Evolutionary conservation across 495 filamentous ascomycete species (phyloP).

Genomic region (Talaromyces ruber): DNA sequence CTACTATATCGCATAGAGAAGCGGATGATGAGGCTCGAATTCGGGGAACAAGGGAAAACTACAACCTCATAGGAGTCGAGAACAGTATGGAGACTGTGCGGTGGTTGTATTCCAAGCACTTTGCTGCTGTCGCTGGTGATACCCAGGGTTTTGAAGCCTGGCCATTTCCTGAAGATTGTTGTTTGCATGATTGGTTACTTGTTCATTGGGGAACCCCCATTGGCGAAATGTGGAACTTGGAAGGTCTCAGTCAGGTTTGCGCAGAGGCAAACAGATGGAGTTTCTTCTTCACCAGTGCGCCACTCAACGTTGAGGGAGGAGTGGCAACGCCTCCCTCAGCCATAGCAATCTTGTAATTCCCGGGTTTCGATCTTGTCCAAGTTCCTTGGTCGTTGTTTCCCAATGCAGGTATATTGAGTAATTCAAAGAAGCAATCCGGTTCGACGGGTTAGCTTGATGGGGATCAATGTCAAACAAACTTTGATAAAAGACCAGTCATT

Average conservation of each 20-base stretch:
- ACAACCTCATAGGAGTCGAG: too few relatives aligned
- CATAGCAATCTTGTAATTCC: not conserved
- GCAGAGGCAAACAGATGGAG: conserved; percentile 5
- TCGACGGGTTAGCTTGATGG: too few relatives aligned
- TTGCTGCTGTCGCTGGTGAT: conserved; percentile 11
- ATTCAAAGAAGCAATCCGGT: too few relatives aligned
- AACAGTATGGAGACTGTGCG: conserved; percentile 1
- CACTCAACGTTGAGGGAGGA: conserved; percentile 4
- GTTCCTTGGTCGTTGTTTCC: too few relatives aligned
- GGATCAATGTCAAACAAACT: too few relatives aligned
- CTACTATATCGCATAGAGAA: too few relatives aligned
- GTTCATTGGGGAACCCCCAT: conserved; percentile 13
- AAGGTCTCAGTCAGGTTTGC: conserved; percentile 6
- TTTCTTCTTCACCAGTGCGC: conserved; percentile 11
- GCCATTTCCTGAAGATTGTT: not conserved
- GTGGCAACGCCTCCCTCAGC: not conserved
- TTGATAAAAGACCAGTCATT: too few relatives aligned
- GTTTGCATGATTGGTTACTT: conserved; percentile 7
- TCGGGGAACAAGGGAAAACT: too few relatives aligned
- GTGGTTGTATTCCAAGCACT: conserved; percentile 8
- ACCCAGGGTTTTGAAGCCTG: conserved; percentile 11
- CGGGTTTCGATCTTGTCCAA: too few relatives aligned
- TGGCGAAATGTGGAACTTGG: conserved; percentile 12
- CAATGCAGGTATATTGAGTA: too few relatives aligned
- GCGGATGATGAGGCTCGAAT: too few relatives aligned